These are phyloP conservation scores for Penicillium italicum DNA, from an alignment of 2,329 filamentous ascomycete genomes.

Conservation along the genomic window DNA sequence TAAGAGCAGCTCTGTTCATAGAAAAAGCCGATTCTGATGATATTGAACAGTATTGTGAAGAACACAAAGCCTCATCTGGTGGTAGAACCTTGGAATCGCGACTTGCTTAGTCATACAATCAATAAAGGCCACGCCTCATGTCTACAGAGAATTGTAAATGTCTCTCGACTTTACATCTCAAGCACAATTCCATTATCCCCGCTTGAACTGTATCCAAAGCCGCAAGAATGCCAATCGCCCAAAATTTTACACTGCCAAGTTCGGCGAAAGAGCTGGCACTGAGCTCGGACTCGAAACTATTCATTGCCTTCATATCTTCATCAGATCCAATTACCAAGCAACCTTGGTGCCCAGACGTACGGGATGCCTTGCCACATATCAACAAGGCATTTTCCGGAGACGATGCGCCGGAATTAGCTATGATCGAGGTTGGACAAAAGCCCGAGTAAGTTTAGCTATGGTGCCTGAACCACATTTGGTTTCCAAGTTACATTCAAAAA, in stretches of 20 bases:
- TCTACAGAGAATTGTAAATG: not conserved
- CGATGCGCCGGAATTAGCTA: constrained; percentile 23
- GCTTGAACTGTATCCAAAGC: not conserved
- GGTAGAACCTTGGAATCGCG: no score
- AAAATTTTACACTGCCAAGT: constrained; percentile 19
- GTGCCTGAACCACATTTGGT: not conserved
- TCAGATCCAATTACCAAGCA: constrained; percentile 34
- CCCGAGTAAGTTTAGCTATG: constrained; percentile 30
- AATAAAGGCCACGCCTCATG: not conserved
- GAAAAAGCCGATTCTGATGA: not conserved
- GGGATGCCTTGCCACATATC: constrained; percentile 35
- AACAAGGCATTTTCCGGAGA: constrained; percentile 28
- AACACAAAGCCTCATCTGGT: not conserved
- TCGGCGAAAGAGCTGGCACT: constrained; percentile 15
- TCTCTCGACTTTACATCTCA: not conserved
- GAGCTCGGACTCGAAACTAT: constrained; percentile 22
- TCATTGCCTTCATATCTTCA: constrained; percentile 40
- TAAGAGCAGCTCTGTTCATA: not conserved
- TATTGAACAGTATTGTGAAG: not conserved
- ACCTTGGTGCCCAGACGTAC: constrained; percentile 44
- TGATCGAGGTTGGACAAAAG: constrained; percentile 38
- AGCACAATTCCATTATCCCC: not conserved
- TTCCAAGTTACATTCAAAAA: not conserved
- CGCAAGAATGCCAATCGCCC: constrained; percentile 29
- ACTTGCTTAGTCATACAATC: not conserved